Conservation (phyloP, 768 basidiomycete species). For the Boletus reticuloceps region DNA sequence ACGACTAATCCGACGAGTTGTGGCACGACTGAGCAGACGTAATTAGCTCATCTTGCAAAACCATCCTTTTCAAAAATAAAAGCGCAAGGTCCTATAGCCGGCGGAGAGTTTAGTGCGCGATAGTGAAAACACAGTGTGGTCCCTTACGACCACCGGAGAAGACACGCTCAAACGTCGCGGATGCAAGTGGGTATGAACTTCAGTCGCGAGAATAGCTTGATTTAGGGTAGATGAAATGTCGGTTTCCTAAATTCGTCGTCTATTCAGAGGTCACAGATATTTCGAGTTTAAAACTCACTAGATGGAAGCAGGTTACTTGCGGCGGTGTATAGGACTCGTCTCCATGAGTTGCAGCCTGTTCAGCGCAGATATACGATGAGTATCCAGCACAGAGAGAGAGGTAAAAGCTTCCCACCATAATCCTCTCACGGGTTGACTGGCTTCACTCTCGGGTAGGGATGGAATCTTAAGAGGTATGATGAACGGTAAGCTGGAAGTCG, state of each 20-base stretch:
- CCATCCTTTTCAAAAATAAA: slow-evolving; percentile 3
- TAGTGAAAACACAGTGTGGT: background rate
- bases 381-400: slow-evolving; percentile 1
- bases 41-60: background rate
- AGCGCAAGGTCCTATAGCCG: slow-evolving; percentile 23
- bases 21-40: too few relatives aligned
- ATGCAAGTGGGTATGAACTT: background rate
- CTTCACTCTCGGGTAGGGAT: slow-evolving; percentile 26
- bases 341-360: slow-evolving; percentile 8
- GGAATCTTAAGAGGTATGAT: slow-evolving; percentile 25
- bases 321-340: background rate
- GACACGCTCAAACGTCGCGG: slow-evolving; percentile 14
- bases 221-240: background rate
- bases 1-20: too few relatives aligned
- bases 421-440: slow-evolving; percentile 20
- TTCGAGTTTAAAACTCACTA: slow-evolving; percentile 1
- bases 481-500: slow-evolving; percentile 25
- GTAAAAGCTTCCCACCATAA: slow-evolving; percentile 13
- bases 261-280: background rate
- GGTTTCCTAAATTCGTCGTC: slow-evolving; percentile 5
- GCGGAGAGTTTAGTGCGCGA: background rate
- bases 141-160: slow-evolving; percentile 19
- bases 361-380: background rate
- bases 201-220: slow-evolving; percentile 2
- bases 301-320: background rate